Conservation (phyloP, 169 alveolate species). For the Plasmodium malariae region DNA sequence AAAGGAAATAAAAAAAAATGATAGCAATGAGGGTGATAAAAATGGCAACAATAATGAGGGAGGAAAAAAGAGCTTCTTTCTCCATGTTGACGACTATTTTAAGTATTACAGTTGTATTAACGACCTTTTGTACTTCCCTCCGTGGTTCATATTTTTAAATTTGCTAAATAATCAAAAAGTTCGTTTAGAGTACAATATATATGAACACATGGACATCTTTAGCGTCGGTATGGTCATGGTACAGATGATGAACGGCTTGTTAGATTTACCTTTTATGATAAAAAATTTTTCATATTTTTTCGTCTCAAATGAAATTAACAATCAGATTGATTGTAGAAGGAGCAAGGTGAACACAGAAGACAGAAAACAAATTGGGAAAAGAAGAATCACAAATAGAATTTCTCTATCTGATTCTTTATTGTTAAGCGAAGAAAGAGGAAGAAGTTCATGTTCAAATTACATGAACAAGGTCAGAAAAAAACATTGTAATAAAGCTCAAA, state of each 20-base stretch:
- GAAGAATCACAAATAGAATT: too few species aligned
- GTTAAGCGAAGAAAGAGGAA: too few species aligned
- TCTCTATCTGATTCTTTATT: too few species aligned
- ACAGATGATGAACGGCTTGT: constrained; percentile 30
- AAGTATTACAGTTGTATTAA: background rate
- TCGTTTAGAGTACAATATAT: background rate
- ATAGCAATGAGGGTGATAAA: background rate
- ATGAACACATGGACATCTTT: constrained; percentile 54
- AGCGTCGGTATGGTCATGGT: constrained; percentile 45
- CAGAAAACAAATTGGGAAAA: too few species aligned
- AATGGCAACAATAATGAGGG: background rate
- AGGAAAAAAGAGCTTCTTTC: background rate
- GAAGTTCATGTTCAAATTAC: too few species aligned
- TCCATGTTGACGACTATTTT: background rate
- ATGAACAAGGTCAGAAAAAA: too few species aligned
- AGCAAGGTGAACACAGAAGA: too few species aligned
- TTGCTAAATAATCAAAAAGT: constrained; percentile 6
- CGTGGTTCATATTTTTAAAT: constrained; percentile 15
- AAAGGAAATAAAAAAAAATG: background rate
- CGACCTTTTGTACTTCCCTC: constrained; percentile 12
- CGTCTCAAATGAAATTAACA: too few species aligned
- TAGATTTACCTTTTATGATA: background rate
- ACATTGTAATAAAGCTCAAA: too few species aligned
- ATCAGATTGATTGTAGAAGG: too few species aligned
- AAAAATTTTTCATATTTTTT: constrained; percentile 6